Evolutionary conservation across 805 yeast genomes (phyloP).

Genomic region (Cyberlindnera mycetangii): DNA sequence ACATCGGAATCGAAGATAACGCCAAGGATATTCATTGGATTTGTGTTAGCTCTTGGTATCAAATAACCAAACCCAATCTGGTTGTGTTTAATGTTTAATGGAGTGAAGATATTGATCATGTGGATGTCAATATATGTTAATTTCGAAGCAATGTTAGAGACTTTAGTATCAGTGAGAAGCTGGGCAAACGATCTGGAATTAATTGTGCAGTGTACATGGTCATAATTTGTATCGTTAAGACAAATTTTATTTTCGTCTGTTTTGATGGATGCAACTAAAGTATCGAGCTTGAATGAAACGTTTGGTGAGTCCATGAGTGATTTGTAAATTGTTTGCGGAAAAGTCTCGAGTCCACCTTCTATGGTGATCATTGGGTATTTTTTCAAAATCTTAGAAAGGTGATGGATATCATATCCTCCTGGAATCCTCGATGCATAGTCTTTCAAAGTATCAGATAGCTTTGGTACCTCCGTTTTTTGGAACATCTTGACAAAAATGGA

Average conservation of each 20-base stretch:
- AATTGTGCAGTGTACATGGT: slow-evolving; percentile 61
- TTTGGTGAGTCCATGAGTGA: slow-evolving; percentile 39
- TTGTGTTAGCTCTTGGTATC: slow-evolving; percentile 54
- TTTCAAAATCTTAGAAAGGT: slow-evolving; percentile 35
- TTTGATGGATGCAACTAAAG: slow-evolving; percentile 19
- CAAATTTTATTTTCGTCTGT: background rate
- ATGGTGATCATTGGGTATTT: slow-evolving; percentile 62
- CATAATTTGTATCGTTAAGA: slow-evolving; percentile 31
- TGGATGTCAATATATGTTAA: slow-evolving; percentile 42
- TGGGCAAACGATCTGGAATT: slow-evolving; percentile 40
- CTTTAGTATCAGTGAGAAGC: slow-evolving; percentile 25
- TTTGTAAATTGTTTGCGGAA: slow-evolving; percentile 44
- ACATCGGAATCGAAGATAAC: slow-evolving; percentile 89
- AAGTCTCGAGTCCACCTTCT: slow-evolving; percentile 50
- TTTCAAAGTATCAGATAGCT: slow-evolving; percentile 30
- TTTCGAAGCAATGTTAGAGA: slow-evolving; percentile 19
- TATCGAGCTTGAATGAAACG: slow-evolving; percentile 36
- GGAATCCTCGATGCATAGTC: slow-evolving; percentile 42
- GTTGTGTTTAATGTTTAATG: slow-evolving; percentile 40
- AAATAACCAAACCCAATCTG: slow-evolving; percentile 83
- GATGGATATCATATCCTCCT: slow-evolving; percentile 37
- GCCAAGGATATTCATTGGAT: slow-evolving; percentile 66
- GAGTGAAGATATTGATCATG: slow-evolving; percentile 66
- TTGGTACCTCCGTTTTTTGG: slow-evolving; percentile 6
- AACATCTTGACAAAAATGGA: slow-evolving; percentile 35